Conservation (phyloP, 805 yeast species). For the Ogataea methanolica region DNA sequence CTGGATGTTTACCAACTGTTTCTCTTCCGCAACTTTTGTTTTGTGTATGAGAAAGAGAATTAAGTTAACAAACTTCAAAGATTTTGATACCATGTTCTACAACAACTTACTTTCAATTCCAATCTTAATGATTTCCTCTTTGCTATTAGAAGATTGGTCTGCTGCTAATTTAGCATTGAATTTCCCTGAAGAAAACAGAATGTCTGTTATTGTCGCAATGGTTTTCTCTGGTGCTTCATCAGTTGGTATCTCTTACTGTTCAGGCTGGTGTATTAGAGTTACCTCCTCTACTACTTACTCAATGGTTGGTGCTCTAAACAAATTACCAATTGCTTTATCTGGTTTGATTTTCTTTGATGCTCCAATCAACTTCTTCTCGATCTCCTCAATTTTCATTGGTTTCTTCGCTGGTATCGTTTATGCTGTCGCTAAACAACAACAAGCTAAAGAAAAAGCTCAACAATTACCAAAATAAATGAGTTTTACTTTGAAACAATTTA, state of each 20-base stretch:
- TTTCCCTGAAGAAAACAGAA: conserved; percentile 71
- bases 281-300: conserved; percentile 98
- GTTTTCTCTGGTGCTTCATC: conserved; percentile 89
- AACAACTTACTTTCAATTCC: conserved; percentile 94
- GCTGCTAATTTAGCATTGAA: conserved; percentile 65
- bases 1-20: conserved; percentile 96
- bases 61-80: conserved; percentile 93
- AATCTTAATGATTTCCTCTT: conserved; percentile 69
- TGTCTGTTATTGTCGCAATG: conserved; percentile 75
- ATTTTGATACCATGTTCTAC: conserved; percentile 97
- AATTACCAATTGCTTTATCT: conserved; percentile 93
- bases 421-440: conserved; percentile 92
- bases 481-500: neutral
- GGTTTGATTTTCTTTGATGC: conserved; percentile 95
- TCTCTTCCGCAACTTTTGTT: conserved; percentile 90
- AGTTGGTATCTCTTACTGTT: conserved; percentile 96
- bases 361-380: conserved; percentile 85
- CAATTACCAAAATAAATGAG: conserved; percentile 29
- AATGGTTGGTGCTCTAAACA: conserved; percentile 99
- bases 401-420: conserved; percentile 94
- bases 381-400: conserved; percentile 87
- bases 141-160: conserved; percentile 91
- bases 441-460: conserved; percentile 44
- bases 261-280: conserved; percentile 99
- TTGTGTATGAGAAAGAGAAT: conserved; percentile 96